Base-by-base conservation (phyloP, 2,329 filamentous ascomycete species). In the Hypoxylon sp. region DNA sequence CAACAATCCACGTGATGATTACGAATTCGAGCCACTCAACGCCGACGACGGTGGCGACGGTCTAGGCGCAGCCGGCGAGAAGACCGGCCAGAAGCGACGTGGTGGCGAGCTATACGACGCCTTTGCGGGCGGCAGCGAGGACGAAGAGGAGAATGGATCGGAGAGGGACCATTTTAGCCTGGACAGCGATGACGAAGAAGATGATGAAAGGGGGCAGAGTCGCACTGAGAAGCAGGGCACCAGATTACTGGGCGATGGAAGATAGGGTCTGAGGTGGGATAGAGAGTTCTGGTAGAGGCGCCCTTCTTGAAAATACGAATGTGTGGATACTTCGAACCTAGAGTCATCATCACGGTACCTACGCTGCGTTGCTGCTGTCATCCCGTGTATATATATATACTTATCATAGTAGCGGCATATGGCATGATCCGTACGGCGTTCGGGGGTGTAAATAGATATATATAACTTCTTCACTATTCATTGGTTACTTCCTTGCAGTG, bases 91-190 rank as follows among this genome's bases (percentile, higher is more conserved):
- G 33, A 85, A 87, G 71, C 85, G 86, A 57, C 80, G 93, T 19
- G 96, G 94, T 1, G 94, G 95, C 29, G 95, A 98, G 82, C 83
- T 99, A 48, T 99, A 99, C 79, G 96, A 99, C 84, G 96, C 96
- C 3, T 99, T 99, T 85, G 96, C 96, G 0, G 94, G 93, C 14
- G 95, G 94, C 58, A 90, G 87, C 67, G 86, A 88, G 24, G 95
- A 95, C 64, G 94, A 96, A 63, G 92, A 93, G 61, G 90, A 91
- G 22, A 79, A 82, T 10, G 81, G 79, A 1, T 11, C 26, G 10
- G 65, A 54, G 29, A 82, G 85, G 14, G 73, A 74, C 11, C 73
- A 73, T 44, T 66, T 69, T 17, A 74, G 73, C 46, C 80, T 88
- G 55, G 83, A 82, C 42, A 77, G 86, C 19, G 69, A 73, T 19